Percentiles rank a stretch among this genome's conserved stretches.
phyloP scores from a whole-genome alignment of 352 stramenopile genomes.

The Phytophthora aleatoria region DNA sequence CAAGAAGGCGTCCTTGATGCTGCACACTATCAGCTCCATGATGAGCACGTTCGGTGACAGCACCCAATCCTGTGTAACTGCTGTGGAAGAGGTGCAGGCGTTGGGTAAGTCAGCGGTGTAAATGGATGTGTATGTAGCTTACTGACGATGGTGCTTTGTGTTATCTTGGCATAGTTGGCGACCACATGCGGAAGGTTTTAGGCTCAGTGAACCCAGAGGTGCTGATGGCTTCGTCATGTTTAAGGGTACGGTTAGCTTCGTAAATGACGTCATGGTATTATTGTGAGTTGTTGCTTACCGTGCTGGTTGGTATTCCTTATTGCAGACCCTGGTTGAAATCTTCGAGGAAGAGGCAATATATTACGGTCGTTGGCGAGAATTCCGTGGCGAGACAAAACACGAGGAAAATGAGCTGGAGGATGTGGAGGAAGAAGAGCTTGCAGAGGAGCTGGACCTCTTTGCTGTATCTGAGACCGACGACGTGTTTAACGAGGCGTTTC shows the following conservation, averaged over 20 bases:
- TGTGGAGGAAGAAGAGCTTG: conserved; percentile 81
- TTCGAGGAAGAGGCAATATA: conserved; percentile 82
- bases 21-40: conserved; percentile 77
- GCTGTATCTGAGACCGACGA: conserved; percentile 77
- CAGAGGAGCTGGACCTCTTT: conserved; percentile 86
- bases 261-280: background rate
- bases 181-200: conserved; percentile 52
- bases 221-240: conserved; percentile 45
- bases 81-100: conserved; percentile 60
- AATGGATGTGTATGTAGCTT: background rate
- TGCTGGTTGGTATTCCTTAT: conserved; percentile 6
- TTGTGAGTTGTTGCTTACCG: background rate
- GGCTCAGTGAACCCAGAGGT: conserved; percentile 51
- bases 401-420: conserved; percentile 80
- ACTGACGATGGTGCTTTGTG: conserved; percentile 5
- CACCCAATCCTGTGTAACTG: conserved; percentile 55
- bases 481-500: conserved; percentile 76
- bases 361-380: conserved; percentile 87
- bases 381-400: conserved; percentile 79
- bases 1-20: conserved; percentile 48
- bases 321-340: conserved; percentile 71
- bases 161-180: conserved; percentile 47
- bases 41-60: conserved; percentile 86
- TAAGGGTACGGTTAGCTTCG: conserved; percentile 39
- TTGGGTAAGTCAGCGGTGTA: conserved; percentile 38